phyloP scores from a whole-genome alignment of 108 stramenopile genomes.

The Phaeodactylum tricornutum region DNA sequence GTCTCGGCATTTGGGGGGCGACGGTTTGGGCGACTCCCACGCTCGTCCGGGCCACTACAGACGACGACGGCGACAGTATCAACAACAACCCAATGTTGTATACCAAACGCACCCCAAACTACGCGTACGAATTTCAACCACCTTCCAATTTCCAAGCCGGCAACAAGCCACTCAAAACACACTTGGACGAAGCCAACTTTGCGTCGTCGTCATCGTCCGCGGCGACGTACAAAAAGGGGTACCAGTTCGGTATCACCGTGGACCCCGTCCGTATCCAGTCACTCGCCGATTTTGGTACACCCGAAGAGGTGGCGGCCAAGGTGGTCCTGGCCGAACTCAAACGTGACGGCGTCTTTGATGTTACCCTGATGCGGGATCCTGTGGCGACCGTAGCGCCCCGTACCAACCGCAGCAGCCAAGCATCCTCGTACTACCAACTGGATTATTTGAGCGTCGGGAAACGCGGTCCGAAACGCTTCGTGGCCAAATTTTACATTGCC shows the following conservation, averaged over 20 bases:
- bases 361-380: constrained; percentile 68
- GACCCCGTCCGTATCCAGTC: constrained; percentile 68
- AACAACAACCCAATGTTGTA: background rate
- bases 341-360: constrained; percentile 75
- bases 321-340: constrained; percentile 79
- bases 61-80: background rate
- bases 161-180: constrained; percentile 65
- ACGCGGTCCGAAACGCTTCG: constrained; percentile 57
- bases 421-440: constrained; percentile 39
- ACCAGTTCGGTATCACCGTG: constrained; percentile 65
- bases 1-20: too few relatives aligned
- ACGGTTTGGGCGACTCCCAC: background rate
- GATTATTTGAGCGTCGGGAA: constrained; percentile 62
- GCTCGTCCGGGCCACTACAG: background rate
- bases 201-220: background rate
- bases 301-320: constrained; percentile 70
- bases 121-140: constrained; percentile 7
- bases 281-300: constrained; percentile 65
- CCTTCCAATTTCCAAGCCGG: constrained; percentile 2
- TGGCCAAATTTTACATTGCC: constrained; percentile 52
- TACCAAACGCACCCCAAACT: background rate
- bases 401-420: too few relatives aligned
- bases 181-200: constrained; percentile 68
- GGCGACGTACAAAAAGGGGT: too few relatives aligned
- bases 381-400: background rate